Evolutionary conservation across 73 alveolate species (phyloP).

Genomic region (Urostyla sp.): DNA sequence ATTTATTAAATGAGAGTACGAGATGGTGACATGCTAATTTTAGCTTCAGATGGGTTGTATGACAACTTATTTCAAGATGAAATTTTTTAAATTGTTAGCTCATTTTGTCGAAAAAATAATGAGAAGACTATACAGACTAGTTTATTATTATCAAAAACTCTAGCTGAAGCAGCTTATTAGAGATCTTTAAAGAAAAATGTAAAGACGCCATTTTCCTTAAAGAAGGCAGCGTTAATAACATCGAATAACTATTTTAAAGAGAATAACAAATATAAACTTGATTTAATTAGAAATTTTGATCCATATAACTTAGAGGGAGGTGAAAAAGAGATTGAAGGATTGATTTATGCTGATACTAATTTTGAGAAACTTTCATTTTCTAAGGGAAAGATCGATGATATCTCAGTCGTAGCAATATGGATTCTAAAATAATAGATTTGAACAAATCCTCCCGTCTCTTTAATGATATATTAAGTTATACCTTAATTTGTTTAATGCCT

Average conservation of each 20-base stretch:
- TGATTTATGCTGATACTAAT: background rate
- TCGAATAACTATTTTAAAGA: no score
- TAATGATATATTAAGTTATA: no score
- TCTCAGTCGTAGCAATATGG: background rate
- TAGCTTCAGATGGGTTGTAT: conserved; percentile 62
- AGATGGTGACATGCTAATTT: conserved; percentile 58
- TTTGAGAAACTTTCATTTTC: background rate
- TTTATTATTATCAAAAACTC: background rate
- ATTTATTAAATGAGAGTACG: conserved; percentile 22
- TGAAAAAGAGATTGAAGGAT: background rate
- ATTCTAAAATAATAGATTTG: no score
- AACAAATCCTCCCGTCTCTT: no score
- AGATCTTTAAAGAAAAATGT: background rate
- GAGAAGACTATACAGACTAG: background rate
- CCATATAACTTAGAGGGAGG: no score
- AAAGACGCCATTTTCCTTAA: background rate
- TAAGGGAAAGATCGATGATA: background rate
- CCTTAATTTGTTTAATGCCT: no score
- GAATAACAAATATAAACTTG: no score
- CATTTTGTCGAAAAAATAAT: background rate
- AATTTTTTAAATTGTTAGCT: conserved; percentile 4
- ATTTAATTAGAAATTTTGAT: no score
- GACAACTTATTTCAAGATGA: conserved; percentile 51
- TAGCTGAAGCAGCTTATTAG: conserved; percentile 28
- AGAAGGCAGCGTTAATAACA: background rate